phyloP scores from a whole-genome alignment of 352 stramenopile species.

The Pythium plurisporium region DNA sequence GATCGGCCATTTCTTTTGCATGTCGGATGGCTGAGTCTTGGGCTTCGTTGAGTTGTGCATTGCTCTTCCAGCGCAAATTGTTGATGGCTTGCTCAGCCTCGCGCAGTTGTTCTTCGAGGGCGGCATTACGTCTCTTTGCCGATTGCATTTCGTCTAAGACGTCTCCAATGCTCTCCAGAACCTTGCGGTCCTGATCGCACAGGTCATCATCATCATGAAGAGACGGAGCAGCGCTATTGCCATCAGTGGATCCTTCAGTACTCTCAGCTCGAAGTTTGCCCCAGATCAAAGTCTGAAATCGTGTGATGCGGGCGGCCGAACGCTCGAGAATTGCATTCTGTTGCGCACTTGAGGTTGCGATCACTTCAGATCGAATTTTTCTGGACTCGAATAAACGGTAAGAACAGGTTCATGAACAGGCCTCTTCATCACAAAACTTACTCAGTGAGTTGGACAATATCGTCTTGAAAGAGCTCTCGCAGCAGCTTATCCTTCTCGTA shows the following conservation, averaged over 20 bases:
- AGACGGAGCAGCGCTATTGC: not conserved
- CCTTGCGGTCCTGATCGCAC: slow-evolving; percentile 59
- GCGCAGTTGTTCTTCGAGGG: slow-evolving; percentile 33
- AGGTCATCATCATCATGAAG: slow-evolving; percentile 37
- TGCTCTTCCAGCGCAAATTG: slow-evolving; percentile 53
- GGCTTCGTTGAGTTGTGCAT: slow-evolving; percentile 37
- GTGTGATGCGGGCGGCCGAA: slow-evolving; percentile 49
- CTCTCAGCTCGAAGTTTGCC: slow-evolving; percentile 17
- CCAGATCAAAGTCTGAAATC: slow-evolving; percentile 50
- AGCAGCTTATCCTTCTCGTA: slow-evolving; percentile 60
- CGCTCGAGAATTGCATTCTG: slow-evolving; percentile 60
- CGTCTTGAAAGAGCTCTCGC: slow-evolving; percentile 43
- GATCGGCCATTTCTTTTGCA: slow-evolving; percentile 31
- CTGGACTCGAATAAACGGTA: slow-evolving; percentile 19
- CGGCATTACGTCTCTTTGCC: slow-evolving; percentile 26
- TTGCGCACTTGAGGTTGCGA: slow-evolving; percentile 47
- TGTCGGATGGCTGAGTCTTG: slow-evolving; percentile 30
- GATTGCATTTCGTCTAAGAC: slow-evolving; percentile 47
- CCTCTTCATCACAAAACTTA: slow-evolving; percentile 18
- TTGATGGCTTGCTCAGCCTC: slow-evolving; percentile 45
- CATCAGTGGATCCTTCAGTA: not conserved
- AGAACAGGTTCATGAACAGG: not conserved
- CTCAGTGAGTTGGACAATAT: slow-evolving; percentile 50
- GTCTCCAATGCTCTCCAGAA: slow-evolving; percentile 48
- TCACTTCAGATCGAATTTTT: slow-evolving; percentile 44